Percentiles rank a stretch among this genome's conserved stretches.
phyloP scores from a whole-genome alignment of 331 rosid genomes.

The Malus hybrid region DNA sequence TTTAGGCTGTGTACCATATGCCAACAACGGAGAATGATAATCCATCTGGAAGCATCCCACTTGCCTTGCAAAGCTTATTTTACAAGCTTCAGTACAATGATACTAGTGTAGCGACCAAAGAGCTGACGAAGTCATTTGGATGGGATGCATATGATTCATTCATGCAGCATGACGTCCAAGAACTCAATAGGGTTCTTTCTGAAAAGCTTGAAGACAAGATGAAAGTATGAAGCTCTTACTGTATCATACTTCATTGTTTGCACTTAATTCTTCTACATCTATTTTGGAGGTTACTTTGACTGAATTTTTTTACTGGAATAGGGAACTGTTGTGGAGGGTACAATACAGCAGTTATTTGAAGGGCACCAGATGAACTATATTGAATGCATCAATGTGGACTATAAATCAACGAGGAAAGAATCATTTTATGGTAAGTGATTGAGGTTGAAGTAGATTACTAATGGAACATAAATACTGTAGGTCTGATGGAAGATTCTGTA shows the following conservation, averaged over 20 bases:
- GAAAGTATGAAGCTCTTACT: slow-evolving; percentile 53
- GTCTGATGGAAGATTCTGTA: slow-evolving; percentile 8
- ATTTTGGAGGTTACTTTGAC: neutral
- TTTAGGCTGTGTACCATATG: slow-evolving; percentile 99
- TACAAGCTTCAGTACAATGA: slow-evolving; percentile 90
- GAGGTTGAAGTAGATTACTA: neutral
- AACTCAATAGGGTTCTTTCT: slow-evolving; percentile 85
- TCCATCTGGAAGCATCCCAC: slow-evolving; percentile 96
- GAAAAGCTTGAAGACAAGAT: slow-evolving; percentile 99
- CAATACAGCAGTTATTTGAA: slow-evolving; percentile 96
- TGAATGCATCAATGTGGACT: slow-evolving; percentile 97
- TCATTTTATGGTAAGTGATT: slow-evolving; percentile 78
- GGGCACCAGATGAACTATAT: slow-evolving; percentile 99
- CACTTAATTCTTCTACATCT: neutral
- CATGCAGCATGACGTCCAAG: slow-evolving; percentile 99
- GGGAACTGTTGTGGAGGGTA: slow-evolving; percentile 31
- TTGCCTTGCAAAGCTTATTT: slow-evolving; percentile 84
- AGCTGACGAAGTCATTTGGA: slow-evolving; percentile 94
- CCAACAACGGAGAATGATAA: slow-evolving; percentile 99
- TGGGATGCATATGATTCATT: slow-evolving; percentile 99
- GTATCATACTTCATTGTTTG: neutral
- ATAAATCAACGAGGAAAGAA: slow-evolving; percentile 96
- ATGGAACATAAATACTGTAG: neutral
- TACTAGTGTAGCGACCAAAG: slow-evolving; percentile 96
- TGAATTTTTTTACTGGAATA: slow-evolving; percentile 18